phyloP scores from a whole-genome alignment of 2,329 filamentous ascomycete species.

The Esteya vermicola region DNA sequence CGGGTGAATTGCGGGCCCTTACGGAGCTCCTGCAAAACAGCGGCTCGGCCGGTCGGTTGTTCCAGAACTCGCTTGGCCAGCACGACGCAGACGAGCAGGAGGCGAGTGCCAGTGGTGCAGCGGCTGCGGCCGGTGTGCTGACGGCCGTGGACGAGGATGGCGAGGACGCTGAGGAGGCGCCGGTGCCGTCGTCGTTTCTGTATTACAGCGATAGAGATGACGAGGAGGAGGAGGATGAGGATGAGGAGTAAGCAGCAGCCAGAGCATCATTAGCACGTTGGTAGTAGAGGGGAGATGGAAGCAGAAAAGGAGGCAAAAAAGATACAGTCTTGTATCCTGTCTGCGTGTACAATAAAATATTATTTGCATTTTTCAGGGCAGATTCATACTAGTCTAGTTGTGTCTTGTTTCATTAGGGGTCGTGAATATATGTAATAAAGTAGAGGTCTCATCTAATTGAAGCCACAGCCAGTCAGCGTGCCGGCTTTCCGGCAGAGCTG shows the following conservation, averaged over 20 bases:
- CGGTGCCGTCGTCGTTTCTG: constrained; percentile 58
- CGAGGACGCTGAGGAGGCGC: constrained; percentile 59
- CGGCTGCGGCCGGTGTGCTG: constrained; percentile 53
- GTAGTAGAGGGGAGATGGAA: no score
- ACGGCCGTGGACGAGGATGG: constrained; percentile 80
- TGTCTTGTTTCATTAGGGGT: no score
- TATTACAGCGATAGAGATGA: constrained; percentile 60
- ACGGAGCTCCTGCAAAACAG: constrained; percentile 20
- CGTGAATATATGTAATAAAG: no score
- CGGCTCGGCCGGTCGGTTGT: no score
- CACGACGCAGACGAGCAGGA: no score
- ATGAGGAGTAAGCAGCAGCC: background rate
- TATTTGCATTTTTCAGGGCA: no score
- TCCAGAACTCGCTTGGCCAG: background rate
- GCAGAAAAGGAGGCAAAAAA: no score
- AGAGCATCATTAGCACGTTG: no score
- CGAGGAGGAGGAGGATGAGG: constrained; percentile 20
- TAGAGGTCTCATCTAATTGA: background rate
- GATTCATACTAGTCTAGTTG: no score
- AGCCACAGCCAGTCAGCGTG: background rate
- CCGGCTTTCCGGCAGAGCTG: constrained; percentile 15
- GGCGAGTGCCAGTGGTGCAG: constrained; percentile 24
- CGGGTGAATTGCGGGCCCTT: constrained; percentile 21
- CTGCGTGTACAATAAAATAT: no score
- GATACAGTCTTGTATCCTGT: no score